These are phyloP conservation scores for Septoria petroselini DNA, from an alignment of 2,329 filamentous ascomycete species.

Conservation along the genomic window DNA sequence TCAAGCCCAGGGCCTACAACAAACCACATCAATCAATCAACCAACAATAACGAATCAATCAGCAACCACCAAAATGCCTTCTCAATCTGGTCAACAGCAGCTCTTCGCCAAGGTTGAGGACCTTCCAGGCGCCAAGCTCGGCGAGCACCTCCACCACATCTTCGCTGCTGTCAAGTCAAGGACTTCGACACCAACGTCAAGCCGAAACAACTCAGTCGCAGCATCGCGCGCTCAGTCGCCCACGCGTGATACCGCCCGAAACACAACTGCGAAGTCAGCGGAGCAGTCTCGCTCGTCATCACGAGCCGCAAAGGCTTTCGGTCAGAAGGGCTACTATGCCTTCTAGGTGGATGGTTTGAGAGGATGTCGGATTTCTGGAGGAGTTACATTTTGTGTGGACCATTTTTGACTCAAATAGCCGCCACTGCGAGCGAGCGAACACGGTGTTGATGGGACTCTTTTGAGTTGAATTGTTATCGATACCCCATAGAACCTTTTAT, in stretches of 20 bases:
- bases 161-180: constrained; percentile 9
- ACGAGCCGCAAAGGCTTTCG: not conserved
- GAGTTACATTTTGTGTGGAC: no score
- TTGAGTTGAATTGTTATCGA: not conserved
- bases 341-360: not conserved
- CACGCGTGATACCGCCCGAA: not conserved
- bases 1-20: not conserved
- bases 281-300: not conserved
- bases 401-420: no score
- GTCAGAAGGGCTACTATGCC: not conserved
- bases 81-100: constrained; percentile 1
- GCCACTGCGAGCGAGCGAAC: not conserved
- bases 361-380: not conserved
- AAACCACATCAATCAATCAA: not conserved
- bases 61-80: constrained; percentile 4
- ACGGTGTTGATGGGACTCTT: not conserved
- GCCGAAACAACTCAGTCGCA: constrained; percentile 5
- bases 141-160: constrained; percentile 11
- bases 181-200: not conserved
- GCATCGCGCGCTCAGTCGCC: not conserved
- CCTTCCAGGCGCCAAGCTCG: constrained; percentile 6
- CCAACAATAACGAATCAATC: not conserved
- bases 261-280: not conserved
- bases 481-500: not conserved
- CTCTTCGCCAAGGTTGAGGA: constrained; percentile 8